Conservation (phyloP, 306 rosid species). For the Rosa multiflora region DNA sequence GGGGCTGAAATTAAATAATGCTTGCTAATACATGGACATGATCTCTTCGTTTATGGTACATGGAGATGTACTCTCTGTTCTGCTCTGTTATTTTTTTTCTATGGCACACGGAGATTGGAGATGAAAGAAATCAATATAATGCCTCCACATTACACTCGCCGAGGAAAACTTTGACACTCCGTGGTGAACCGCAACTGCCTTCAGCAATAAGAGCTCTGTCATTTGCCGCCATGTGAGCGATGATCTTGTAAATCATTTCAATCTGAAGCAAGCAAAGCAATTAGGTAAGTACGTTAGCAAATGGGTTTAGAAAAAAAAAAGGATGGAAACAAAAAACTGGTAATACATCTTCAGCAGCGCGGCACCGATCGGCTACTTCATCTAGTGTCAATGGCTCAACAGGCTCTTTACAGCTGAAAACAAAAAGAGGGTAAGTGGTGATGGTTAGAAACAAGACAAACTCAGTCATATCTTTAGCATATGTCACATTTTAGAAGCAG, state of each 20-base stretch:
- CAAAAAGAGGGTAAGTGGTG: constrained; percentile 4
- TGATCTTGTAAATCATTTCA: constrained; percentile 83
- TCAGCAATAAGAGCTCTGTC: constrained; percentile 91
- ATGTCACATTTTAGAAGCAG: constrained; percentile 6
- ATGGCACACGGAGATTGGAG: background rate
- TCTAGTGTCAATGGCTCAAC: constrained; percentile 58
- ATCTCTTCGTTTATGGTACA: background rate
- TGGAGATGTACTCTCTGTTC: background rate
- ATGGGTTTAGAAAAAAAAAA: constrained; percentile 2
- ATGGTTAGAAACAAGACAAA: background rate
- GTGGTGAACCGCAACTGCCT: constrained; percentile 88
- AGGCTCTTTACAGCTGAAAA: constrained; percentile 63
- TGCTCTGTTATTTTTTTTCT: background rate
- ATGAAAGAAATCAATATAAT: constrained; percentile 37
- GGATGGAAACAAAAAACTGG: background rate
- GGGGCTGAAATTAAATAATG: background rate
- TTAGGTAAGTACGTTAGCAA: constrained; percentile 9
- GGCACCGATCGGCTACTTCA: constrained; percentile 65
- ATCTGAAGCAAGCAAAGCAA: constrained; percentile 43
- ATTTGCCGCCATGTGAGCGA: constrained; percentile 88
- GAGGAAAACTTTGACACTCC: constrained; percentile 77
- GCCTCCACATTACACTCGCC: constrained; percentile 77
- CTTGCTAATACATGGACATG: background rate
- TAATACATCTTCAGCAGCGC: constrained; percentile 71
- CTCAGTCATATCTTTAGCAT: background rate